Percentiles rank a stretch among this genome's conserved stretches.
phyloP scores from a whole-genome alignment of 345 rosid species.

The Eucalyptus rudis region DNA sequence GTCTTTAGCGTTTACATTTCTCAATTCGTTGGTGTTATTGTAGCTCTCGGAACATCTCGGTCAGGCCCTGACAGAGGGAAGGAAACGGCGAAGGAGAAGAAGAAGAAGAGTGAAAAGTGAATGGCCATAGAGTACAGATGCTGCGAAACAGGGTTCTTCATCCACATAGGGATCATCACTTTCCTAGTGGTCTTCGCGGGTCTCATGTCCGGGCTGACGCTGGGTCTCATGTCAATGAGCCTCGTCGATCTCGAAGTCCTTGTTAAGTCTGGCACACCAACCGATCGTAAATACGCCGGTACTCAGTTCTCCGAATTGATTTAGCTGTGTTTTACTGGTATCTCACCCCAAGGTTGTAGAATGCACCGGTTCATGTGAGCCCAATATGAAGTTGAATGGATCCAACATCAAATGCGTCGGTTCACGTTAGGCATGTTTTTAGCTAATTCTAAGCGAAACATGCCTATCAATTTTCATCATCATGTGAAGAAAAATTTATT shows the following conservation, averaged over 20 bases:
- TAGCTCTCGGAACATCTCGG: neutral
- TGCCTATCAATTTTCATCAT: neutral
- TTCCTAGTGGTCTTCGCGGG: constrained; percentile 51
- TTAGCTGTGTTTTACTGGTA: neutral
- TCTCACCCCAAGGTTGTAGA: neutral
- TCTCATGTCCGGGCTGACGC: constrained; percentile 56
- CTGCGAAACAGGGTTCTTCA: constrained; percentile 32
- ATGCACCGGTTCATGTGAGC: neutral
- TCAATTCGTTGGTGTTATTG: neutral
- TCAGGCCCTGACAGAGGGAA: neutral
- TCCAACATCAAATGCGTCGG: neutral
- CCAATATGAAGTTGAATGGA: neutral
- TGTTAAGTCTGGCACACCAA: constrained; percentile 49
- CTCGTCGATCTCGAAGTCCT: constrained; percentile 70
- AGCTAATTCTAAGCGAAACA: neutral
- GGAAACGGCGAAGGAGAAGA: neutral
- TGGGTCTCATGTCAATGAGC: constrained; percentile 72
- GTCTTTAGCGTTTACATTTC: neutral
- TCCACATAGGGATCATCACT: constrained; percentile 6
- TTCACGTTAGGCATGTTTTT: neutral
- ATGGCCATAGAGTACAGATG: constrained; percentile 45
- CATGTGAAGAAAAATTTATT: neutral
- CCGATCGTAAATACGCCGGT: constrained; percentile 41
- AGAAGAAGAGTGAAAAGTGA: neutral
- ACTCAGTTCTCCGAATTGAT: neutral